Conservation (phyloP, 2,329 filamentous ascomycete genomes). For the Aschersonia sp. region DNA sequence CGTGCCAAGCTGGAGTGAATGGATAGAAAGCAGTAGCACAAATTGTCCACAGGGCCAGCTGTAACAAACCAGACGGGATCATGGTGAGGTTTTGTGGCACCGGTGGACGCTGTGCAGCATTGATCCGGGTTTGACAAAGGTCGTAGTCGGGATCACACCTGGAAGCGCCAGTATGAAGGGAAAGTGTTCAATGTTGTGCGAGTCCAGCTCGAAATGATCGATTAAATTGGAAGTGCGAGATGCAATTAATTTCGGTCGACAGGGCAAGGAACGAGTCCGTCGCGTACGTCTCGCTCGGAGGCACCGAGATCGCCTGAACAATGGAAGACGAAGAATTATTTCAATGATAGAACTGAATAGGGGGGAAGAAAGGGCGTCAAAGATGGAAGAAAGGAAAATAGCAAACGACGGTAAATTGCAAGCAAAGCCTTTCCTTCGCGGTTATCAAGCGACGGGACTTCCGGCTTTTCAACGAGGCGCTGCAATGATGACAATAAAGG, state of each 20-base stretch:
- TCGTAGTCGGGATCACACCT: not conserved
- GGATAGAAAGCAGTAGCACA: slow-evolving; percentile 32
- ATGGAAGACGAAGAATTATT: not conserved
- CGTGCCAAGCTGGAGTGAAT: slow-evolving; percentile 23
- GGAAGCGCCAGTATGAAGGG: not conserved
- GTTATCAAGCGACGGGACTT: not conserved
- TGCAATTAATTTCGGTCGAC: not conserved
- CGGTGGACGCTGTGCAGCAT: slow-evolving; percentile 2
- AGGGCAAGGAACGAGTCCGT: not conserved
- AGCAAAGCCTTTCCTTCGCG: not conserved
- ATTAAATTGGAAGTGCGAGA: not conserved
- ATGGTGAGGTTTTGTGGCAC: slow-evolving; percentile 7
- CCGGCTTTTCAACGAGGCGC: not conserved
- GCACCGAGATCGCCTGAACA: not conserved
- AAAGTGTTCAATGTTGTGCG: not conserved
- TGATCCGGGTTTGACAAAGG: not conserved
- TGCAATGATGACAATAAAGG: not conserved
- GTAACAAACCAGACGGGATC: slow-evolving; percentile 25
- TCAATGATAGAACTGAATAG: not conserved
- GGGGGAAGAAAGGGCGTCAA: not conserved
- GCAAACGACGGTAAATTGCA: not conserved
- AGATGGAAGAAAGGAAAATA: not conserved
- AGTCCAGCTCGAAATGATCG: not conserved
- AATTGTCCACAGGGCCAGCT: slow-evolving; percentile 32
- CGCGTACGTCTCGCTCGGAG: not conserved